phyloP scores from a whole-genome alignment of 208 protist genomes.

The Chromosphaera perkinsii region DNA sequence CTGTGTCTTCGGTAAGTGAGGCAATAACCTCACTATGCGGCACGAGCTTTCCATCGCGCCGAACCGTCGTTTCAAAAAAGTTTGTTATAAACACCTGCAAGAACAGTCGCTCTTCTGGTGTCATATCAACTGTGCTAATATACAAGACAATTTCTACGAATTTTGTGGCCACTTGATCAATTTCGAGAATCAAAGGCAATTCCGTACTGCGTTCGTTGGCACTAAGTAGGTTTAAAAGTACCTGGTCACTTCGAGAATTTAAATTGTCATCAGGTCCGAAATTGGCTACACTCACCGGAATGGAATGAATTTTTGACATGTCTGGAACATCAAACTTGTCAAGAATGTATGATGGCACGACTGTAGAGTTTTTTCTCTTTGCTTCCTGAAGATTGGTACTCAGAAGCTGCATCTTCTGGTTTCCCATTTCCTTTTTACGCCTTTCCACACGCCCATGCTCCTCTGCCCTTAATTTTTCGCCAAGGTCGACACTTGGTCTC shows the following conservation, averaged over 20 bases:
- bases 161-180: slow-evolving; percentile 12
- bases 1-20: background rate
- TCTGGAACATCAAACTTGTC: background rate
- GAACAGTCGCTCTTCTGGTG: background rate
- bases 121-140: slow-evolving; percentile 18
- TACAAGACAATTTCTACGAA: slow-evolving; percentile 17
- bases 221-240: no score
- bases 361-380: background rate
- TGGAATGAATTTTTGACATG: no score
- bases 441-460: slow-evolving; percentile 12
- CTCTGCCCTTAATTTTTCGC: background rate
- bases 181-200: background rate
- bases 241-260: no score
- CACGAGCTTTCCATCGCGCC: background rate
- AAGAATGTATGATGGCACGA: slow-evolving; percentile 6
- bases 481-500: background rate
- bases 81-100: slow-evolving; percentile 5
- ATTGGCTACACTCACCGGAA: no score
- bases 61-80: slow-evolving; percentile 10
- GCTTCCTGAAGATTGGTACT: background rate
- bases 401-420: background rate
- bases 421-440: background rate
- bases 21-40: background rate
- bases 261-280: no score
- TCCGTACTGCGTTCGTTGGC: no score